Evolutionary conservation across 495 filamentous ascomycete genomes (phyloP), one percentile per base, ranked within the genome.

Genomic region (Neurospora tetraspora): DNA sequence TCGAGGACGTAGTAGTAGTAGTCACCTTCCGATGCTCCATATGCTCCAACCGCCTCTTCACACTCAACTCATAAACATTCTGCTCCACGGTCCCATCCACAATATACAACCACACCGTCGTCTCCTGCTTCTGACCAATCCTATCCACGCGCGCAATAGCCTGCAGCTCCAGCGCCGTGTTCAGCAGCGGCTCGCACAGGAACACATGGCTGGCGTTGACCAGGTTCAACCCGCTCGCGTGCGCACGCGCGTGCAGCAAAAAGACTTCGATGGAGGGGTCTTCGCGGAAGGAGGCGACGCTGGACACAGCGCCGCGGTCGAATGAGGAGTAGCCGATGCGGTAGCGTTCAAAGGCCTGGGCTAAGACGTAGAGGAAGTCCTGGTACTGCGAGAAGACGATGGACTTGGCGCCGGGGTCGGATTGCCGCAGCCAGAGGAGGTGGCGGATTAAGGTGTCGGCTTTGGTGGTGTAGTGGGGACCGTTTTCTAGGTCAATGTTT

Each of bases 71-170:
- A 78, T 97, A 92, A 61, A 99, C 96, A 0, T 90, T 90, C 79
- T 96, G 89, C 75, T 99, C 95, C 3, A 98, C 93, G 0, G 95
- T 97, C 68, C 91, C 92, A 5, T 91, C 89, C 27, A 97, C 87
- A 2, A 97, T 86, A 79, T 99, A 99, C 80, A 97, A 91, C 91
- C 94, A 99, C 6, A 98, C 95, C 3, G 93, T 97, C 8, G 95
- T 99, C 73, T 90, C 85, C 36, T 91, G 89, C 72, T 89, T 87
- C 80, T 99, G 95, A 0, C 95, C 95, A 71, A 99, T 99, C 43
- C 95, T 88, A 79, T 99, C 93, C 0, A 99, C 94, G 68, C 95
- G 91, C 7, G 94, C 93, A 75, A 98, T 96, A 4, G 94, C 95
- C 77, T 99, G 95, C 7, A 97, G 86, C 76, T 98, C 95, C 10